phyloP scores from a whole-genome alignment of 2,329 filamentous ascomycete species.

The Aureobasidium subglaciale region DNA sequence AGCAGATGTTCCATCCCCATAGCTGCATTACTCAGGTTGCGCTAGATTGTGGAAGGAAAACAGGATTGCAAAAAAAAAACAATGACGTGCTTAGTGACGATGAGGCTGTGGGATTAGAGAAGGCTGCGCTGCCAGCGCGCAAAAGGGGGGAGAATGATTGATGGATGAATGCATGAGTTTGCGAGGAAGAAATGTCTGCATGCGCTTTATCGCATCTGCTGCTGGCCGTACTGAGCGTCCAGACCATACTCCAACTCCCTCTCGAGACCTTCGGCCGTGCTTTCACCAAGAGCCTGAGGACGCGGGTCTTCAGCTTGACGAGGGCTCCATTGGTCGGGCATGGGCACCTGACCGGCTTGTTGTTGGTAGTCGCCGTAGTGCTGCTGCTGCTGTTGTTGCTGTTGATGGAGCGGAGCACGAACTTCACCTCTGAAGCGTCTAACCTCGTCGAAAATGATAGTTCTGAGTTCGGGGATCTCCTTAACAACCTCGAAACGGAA shows the following conservation, averaged over 20 bases:
- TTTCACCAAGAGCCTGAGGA: slow-evolving; percentile 43
- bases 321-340: slow-evolving; percentile 54
- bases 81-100: slow-evolving; percentile 6
- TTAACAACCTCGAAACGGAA: slow-evolving; percentile 98
- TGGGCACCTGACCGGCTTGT: slow-evolving; percentile 46
- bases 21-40: background rate
- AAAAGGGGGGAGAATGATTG: background rate
- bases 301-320: slow-evolving; percentile 55
- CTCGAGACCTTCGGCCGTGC: slow-evolving; percentile 30
- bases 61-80: background rate
- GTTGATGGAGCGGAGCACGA: slow-evolving; percentile 38
- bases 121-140: slow-evolving; percentile 9
- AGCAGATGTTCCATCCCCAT: slow-evolving; percentile 3
- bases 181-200: background rate
- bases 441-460: slow-evolving; percentile 96
- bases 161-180: background rate
- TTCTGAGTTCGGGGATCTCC: slow-evolving; percentile 88
- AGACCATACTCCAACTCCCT: slow-evolving; percentile 42
- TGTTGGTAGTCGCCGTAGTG: slow-evolving; percentile 34
- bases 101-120: background rate
- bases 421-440: slow-evolving; percentile 62
- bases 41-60: slow-evolving; percentile 4
- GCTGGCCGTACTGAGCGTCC: slow-evolving; percentile 21
- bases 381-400: slow-evolving; percentile 37
- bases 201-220: slow-evolving; percentile 5